These are phyloP conservation scores for Hypoxylon sp. DNA, from an alignment of 2,329 filamentous ascomycete genomes.

Conservation along the genomic window DNA sequence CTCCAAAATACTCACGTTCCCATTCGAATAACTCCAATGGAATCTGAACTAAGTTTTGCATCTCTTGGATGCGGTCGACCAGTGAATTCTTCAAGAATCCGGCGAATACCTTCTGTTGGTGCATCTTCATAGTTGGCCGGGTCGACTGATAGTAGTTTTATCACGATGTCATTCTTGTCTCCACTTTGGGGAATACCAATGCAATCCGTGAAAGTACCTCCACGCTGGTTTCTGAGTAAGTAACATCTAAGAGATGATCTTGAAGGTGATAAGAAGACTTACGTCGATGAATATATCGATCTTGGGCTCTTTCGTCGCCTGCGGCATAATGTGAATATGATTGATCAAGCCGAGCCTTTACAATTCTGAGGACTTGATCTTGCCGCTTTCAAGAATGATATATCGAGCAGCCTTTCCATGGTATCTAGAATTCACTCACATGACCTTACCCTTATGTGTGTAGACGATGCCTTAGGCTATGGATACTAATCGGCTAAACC, in stretches of 20 bases:
- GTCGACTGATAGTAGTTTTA: slow-evolving; percentile 82
- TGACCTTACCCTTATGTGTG: slow-evolving; percentile 4
- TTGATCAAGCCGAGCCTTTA: background rate
- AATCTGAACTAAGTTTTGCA: slow-evolving; percentile 53
- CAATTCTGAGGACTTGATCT: slow-evolving; percentile 1
- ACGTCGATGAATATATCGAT: slow-evolving; percentile 46
- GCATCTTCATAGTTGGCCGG: slow-evolving; percentile 79
- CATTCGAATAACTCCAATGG: slow-evolving; percentile 51
- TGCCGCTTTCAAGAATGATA: background rate
- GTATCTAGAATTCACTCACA: slow-evolving; percentile 1
- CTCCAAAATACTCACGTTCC: slow-evolving; percentile 39
- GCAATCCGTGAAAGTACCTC: slow-evolving; percentile 47
- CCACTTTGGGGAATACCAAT: slow-evolving; percentile 70
- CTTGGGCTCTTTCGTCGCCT: slow-evolving; percentile 29
- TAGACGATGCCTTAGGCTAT: slow-evolving; percentile 6
- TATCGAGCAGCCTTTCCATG: slow-evolving; percentile 8
- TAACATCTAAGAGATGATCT: background rate
- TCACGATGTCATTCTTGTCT: slow-evolving; percentile 77
- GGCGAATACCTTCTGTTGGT: slow-evolving; percentile 79
- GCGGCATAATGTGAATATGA: slow-evolving; percentile 23
- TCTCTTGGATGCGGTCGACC: slow-evolving; percentile 67
- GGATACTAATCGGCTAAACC: slow-evolving; percentile 10
- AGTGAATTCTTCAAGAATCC: slow-evolving; percentile 74
- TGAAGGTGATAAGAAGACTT: slow-evolving; percentile 6
- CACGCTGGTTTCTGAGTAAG: slow-evolving; percentile 36